These are phyloP conservation scores for Colletotrichum sp. DNA, from an alignment of 2,329 filamentous ascomycete species.

Conservation along the genomic window DNA sequence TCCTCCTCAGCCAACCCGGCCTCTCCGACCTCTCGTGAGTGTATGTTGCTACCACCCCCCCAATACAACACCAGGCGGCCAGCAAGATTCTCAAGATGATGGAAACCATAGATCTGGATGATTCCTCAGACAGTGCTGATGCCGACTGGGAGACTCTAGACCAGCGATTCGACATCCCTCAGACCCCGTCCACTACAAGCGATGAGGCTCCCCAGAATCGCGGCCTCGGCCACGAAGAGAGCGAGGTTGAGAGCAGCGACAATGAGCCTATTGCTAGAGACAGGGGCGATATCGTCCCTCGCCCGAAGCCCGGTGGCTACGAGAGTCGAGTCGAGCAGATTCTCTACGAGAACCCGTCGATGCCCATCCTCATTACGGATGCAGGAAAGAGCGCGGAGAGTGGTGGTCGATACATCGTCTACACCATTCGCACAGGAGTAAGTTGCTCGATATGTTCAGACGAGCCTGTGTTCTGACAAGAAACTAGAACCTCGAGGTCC, in stretches of 20 bases:
- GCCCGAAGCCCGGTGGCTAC: slow-evolving; percentile 82
- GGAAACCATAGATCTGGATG: slow-evolving; percentile 39
- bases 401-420: slow-evolving; percentile 92
- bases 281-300: slow-evolving; percentile 51
- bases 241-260: slow-evolving; percentile 52
- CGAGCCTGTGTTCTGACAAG: background rate
- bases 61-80: background rate
- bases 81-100: slow-evolving; percentile 33
- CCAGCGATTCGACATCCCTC: slow-evolving; percentile 67
- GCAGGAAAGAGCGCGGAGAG: slow-evolving; percentile 95
- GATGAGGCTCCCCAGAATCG: slow-evolving; percentile 63
- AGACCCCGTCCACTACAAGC: slow-evolving; percentile 74
- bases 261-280: slow-evolving; percentile 41
- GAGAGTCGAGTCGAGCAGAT: slow-evolving; percentile 97
- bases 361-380: slow-evolving; percentile 90
- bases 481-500: slow-evolving; percentile 86
- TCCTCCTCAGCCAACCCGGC: slow-evolving; percentile 70
- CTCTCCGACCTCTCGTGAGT: slow-evolving; percentile 61
- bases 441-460: slow-evolving; percentile 27
- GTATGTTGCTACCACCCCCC: slow-evolving; percentile 25
- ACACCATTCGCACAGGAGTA: slow-evolving; percentile 95
- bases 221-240: slow-evolving; percentile 36
- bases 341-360: slow-evolving; percentile 89
- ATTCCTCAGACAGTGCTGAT: slow-evolving; percentile 43
- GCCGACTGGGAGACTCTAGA: slow-evolving; percentile 51